A percentile compares a stretch with the other conserved stretches of the same genome.
phyloP scores from a whole-genome alignment of 1,139 yeast genomes.

The Candida frijolesensis region DNA sequence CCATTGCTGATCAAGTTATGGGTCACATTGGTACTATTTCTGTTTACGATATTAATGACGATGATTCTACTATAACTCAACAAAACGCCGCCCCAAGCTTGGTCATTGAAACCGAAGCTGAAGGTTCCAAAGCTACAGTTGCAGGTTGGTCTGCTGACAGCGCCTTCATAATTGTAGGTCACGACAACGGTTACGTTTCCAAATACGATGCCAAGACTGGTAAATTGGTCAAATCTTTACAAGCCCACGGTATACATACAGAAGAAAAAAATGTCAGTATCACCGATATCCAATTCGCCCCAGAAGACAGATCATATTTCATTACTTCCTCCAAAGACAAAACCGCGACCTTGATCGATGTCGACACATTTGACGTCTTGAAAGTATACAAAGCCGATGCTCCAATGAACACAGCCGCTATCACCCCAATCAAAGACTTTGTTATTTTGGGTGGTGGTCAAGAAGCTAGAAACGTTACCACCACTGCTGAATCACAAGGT shows the following conservation, averaged over 20 bases:
- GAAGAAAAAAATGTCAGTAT: slow-evolving; percentile 58
- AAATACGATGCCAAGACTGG: slow-evolving; percentile 81
- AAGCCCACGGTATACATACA: slow-evolving; percentile 64
- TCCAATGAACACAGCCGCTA: slow-evolving; percentile 93
- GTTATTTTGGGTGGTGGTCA: slow-evolving; percentile 99
- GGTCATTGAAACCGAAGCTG: slow-evolving; percentile 64
- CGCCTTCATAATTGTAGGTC: slow-evolving; percentile 79
- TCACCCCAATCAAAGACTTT: slow-evolving; percentile 89
- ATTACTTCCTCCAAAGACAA: slow-evolving; percentile 94
- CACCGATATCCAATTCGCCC: slow-evolving; percentile 88
- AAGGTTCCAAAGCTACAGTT: slow-evolving; percentile 69
- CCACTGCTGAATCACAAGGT: slow-evolving; percentile 92
- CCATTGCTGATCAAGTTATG: slow-evolving; percentile 92
- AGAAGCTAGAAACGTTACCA: slow-evolving; percentile 97
- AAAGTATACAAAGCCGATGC: slow-evolving; percentile 87
- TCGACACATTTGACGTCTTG: slow-evolving; percentile 69
- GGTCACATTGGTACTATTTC: slow-evolving; percentile 80
- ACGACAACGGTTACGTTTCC: slow-evolving; percentile 80
- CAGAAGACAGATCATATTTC: slow-evolving; percentile 81
- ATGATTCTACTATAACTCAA: slow-evolving; percentile 33
- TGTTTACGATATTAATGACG: slow-evolving; percentile 60
- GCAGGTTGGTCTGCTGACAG: slow-evolving; percentile 89
- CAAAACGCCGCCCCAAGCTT: slow-evolving; percentile 55
- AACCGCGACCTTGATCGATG: slow-evolving; percentile 78
- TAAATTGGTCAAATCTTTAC: slow-evolving; percentile 57